Percentiles rank a stretch among this genome's conserved stretches.
These are phyloP conservation scores for Kuraishia ogatae DNA, from an alignment of 805 yeast species.

Conservation along the genomic window DNA sequence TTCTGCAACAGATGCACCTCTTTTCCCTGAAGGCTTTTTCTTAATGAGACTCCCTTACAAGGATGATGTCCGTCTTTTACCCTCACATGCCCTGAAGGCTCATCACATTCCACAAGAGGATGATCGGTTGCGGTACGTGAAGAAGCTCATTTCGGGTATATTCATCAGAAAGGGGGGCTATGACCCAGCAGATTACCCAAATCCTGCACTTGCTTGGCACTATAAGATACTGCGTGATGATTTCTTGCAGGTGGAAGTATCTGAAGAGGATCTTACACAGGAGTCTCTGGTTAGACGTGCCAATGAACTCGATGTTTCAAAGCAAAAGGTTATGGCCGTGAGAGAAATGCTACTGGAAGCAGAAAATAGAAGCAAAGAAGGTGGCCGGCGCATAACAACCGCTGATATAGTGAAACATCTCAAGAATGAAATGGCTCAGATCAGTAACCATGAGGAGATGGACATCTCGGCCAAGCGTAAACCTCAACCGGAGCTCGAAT, in stretches of 20 bases:
- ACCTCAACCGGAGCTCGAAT: slow-evolving; percentile 2
- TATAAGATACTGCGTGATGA: slow-evolving; percentile 56
- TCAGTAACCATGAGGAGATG: slow-evolving; percentile 12
- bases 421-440: slow-evolving; percentile 13
- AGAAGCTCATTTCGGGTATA: slow-evolving; percentile 28
- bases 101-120: slow-evolving; percentile 12
- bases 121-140: slow-evolving; percentile 14
- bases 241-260: slow-evolving; percentile 48
- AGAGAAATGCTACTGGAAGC: slow-evolving; percentile 6
- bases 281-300: slow-evolving; percentile 3
- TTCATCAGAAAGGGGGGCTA: slow-evolving; percentile 35
- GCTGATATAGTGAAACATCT: slow-evolving; percentile 10
- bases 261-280: slow-evolving; percentile 1
- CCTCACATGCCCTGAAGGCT: slow-evolving; percentile 21
- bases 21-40: slow-evolving; percentile 64
- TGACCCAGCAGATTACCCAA: slow-evolving; percentile 46
- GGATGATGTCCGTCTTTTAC: slow-evolving; percentile 67
- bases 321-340: slow-evolving; percentile 7
- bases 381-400: neutral
- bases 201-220: slow-evolving; percentile 64
- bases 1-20: slow-evolving; percentile 12
- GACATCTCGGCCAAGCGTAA: slow-evolving; percentile 7
- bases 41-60: slow-evolving; percentile 61
- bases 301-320: slow-evolving; percentile 15
- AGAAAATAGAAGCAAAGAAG: slow-evolving; percentile 4